Evolutionary conservation across 1,139 yeast genomes (phyloP).

Genomic region (Taphrina wiesneri): DNA sequence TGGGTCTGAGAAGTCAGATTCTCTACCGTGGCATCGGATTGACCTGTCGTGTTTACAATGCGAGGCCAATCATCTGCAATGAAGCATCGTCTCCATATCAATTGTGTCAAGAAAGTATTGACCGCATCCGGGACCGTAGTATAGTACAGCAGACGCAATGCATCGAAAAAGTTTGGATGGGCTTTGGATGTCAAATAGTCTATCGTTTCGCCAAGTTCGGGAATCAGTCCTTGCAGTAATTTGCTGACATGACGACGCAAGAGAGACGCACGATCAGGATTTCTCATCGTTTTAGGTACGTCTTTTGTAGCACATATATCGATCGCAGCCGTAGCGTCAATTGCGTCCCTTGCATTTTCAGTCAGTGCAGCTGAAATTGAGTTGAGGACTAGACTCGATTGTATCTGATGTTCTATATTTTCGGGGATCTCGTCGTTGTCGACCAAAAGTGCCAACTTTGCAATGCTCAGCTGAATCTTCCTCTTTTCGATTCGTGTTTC

Average conservation of each 20-base stretch:
- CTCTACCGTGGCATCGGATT: conserved; percentile 53
- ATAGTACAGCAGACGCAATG: conserved; percentile 48
- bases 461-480: conserved; percentile 65
- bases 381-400: neutral
- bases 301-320: conserved; percentile 22
- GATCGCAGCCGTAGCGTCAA: conserved; percentile 30
- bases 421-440: conserved; percentile 30
- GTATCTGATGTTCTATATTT: conserved; percentile 20
- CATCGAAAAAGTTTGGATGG: conserved; percentile 47
- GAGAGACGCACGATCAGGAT: conserved; percentile 34
- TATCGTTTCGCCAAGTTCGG: conserved; percentile 55
- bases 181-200: conserved; percentile 60
- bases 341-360: conserved; percentile 20
- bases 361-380: neutral
- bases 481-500: conserved; percentile 54
- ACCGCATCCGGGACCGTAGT: conserved; percentile 25
- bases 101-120: conserved; percentile 9
- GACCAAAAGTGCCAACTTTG: conserved; percentile 58
- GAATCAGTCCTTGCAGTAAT: conserved; percentile 49
- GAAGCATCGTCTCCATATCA: conserved; percentile 65
- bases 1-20: conserved; percentile 37
- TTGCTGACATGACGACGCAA: conserved; percentile 46
- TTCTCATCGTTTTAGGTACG: neutral
- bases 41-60: conserved; percentile 50
- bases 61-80: conserved; percentile 61